Conservation (phyloP, 768 basidiomycete genomes). For the Termitomyces titanicus region DNA sequence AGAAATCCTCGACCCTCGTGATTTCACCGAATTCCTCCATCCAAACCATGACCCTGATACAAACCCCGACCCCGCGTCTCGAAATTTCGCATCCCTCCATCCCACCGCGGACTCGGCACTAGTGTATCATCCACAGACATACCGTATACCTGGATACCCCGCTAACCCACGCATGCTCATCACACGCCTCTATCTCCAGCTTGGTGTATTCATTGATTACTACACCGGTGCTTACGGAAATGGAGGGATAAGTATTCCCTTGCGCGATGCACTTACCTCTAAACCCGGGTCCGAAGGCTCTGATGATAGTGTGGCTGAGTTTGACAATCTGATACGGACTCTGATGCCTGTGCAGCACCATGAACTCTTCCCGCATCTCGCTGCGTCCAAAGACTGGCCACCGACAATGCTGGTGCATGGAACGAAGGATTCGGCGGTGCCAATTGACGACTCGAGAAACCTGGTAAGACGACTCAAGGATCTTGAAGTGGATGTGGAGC, state of each 20-base stretch:
- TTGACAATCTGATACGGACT: slow-evolving; percentile 6
- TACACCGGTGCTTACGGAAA: slow-evolving; percentile 44
- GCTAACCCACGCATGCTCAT: slow-evolving; percentile 62
- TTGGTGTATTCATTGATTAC: slow-evolving; percentile 56
- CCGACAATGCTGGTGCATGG: slow-evolving; percentile 47
- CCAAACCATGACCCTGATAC: slow-evolving; percentile 27
- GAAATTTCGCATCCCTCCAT: slow-evolving; percentile 14
- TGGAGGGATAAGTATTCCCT: slow-evolving; percentile 39
- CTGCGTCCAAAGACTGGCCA: slow-evolving; percentile 36
- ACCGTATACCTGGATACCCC: slow-evolving; percentile 53
- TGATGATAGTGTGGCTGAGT: slow-evolving; percentile 2
- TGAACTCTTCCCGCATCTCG: slow-evolving; percentile 44
- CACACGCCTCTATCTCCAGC: slow-evolving; percentile 53
- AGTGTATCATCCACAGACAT: slow-evolving; percentile 40
- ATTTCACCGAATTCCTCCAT: slow-evolving; percentile 45
- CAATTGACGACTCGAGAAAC: slow-evolving; percentile 33
- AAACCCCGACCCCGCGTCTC: not conserved
- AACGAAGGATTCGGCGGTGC: slow-evolving; percentile 43
- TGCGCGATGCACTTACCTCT: slow-evolving; percentile 26
- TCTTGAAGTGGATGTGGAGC: slow-evolving; percentile 25
- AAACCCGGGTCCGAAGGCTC: not conserved
- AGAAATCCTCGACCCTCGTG: slow-evolving; percentile 47
- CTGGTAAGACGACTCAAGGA: slow-evolving; percentile 26
- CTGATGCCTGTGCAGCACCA: slow-evolving; percentile 27
- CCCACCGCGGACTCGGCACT: slow-evolving; percentile 40